Evolutionary conservation across 176 grass and related monocot species (phyloP).

Genomic region (Oropetium thomaeum): DNA sequence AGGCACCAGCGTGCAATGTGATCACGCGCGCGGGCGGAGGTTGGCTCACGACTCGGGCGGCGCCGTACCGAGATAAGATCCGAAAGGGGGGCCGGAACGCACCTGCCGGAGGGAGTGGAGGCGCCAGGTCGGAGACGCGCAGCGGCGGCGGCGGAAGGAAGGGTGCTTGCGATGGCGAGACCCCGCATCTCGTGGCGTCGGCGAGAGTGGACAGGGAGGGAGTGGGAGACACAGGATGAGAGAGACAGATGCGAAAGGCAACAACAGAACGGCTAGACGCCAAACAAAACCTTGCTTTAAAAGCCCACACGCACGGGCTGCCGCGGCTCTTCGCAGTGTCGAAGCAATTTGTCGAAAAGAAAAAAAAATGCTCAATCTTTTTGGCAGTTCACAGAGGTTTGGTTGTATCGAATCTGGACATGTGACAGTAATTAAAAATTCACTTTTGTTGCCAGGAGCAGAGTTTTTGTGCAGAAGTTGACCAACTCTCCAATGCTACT

Average conservation of each 20-base stretch:
- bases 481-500: no score
- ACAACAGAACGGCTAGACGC: constrained; percentile 22
- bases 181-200: constrained; percentile 52
- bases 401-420: background rate
- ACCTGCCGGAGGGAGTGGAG: constrained; percentile 11
- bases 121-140: background rate
- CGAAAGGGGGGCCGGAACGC: background rate
- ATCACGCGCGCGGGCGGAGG: background rate
- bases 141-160: constrained; percentile 11
- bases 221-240: background rate
- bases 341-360: background rate
- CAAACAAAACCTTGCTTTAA: constrained; percentile 40
- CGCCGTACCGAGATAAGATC: background rate
- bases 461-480: no score
- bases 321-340: background rate
- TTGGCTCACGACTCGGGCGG: background rate
- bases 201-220: background rate
- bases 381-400: background rate
- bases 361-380: no score
- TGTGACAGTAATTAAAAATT: background rate
- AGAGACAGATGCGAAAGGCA: background rate
- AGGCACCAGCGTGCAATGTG: background rate
- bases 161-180: constrained; percentile 38
- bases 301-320: background rate
- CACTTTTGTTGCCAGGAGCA: background rate